Percentiles rank a stretch among this genome's conserved stretches.
Evolutionary conservation across 331 rosid species (phyloP).

Genomic region (Malus hybrid): DNA sequence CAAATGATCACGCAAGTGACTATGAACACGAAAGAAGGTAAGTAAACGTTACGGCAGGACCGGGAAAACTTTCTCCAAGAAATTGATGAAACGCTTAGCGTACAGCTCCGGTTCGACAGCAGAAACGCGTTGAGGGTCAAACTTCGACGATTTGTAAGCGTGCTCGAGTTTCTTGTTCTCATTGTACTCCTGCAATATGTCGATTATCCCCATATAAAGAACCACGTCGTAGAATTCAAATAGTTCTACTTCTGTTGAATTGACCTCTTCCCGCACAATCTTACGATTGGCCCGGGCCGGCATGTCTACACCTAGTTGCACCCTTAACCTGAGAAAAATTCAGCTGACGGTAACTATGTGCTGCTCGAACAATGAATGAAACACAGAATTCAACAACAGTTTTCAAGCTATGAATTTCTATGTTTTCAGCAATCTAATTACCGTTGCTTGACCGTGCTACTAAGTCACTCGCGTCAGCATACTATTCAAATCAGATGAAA

Average conservation of each 20-base stretch:
- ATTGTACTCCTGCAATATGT: constrained; percentile 71
- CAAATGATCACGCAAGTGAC: background rate
- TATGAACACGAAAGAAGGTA: background rate
- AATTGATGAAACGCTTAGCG: constrained; percentile 54
- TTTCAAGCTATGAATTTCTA: background rate
- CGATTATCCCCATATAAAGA: constrained; percentile 79
- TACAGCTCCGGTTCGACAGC: constrained; percentile 60
- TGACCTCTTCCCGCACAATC: constrained; percentile 22
- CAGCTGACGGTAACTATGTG: background rate
- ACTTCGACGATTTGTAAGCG: constrained; percentile 42
- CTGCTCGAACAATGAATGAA: background rate
- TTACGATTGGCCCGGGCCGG: constrained; percentile 64
- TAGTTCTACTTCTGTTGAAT: constrained; percentile 43
- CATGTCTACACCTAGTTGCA: constrained; percentile 89
- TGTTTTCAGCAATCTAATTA: background rate
- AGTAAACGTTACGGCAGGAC: constrained; percentile 23
- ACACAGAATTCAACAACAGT: background rate
- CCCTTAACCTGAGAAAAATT: constrained; percentile 48
- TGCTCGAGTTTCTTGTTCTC: constrained; percentile 57
- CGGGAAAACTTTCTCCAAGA: constrained; percentile 55
- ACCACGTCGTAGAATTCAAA: constrained; percentile 76
- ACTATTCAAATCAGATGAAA: background rate
- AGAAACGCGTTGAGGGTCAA: constrained; percentile 49
- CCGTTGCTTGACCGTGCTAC: background rate
- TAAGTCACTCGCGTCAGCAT: background rate